A percentile compares a stretch with the other conserved stretches of the same genome.
Evolutionary conservation across 257 asterid genomes (phyloP).

Genomic region (Plantago elongata): DNA sequence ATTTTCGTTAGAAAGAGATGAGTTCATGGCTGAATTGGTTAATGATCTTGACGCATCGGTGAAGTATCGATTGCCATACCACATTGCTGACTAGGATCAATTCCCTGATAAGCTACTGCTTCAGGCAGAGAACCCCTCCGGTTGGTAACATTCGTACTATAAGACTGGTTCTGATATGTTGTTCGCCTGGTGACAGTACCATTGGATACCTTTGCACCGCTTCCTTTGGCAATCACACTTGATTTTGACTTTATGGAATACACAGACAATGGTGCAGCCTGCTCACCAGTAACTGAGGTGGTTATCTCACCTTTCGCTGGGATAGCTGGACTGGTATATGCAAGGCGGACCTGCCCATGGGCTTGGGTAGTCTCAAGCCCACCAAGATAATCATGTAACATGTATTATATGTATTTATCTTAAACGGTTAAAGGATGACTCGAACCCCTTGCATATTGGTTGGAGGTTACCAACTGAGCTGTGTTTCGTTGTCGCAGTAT

Average conservation of each 20-base stretch:
- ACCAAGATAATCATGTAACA: no score
- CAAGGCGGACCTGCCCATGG: no score
- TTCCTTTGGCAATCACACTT: constrained; percentile 39
- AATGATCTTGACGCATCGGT: constrained; percentile 47
- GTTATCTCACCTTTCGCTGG: constrained; percentile 48
- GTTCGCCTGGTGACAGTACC: constrained; percentile 28
- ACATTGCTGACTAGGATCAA: constrained; percentile 53
- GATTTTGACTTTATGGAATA: constrained; percentile 46
- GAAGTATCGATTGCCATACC: constrained; percentile 55
- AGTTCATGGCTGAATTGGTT: constrained; percentile 35
- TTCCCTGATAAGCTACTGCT: constrained; percentile 59
- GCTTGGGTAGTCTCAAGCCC: no score
- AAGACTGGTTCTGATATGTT: constrained; percentile 9
- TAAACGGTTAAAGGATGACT: no score
- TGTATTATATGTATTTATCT: no score
- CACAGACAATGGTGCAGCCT: constrained; percentile 28
- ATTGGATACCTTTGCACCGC: constrained; percentile 36
- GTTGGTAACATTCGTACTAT: constrained; percentile 31
- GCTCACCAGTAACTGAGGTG: constrained; percentile 42
- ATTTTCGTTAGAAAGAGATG: constrained; percentile 37
- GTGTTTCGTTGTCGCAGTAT: no score
- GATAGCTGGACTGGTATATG: constrained; percentile 29
- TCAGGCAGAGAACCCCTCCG: constrained; percentile 45
- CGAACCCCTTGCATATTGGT: no score
- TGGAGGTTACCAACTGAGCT: no score